Conservation (phyloP, 257 asterid genomes). For the Nicotiana attenuata region DNA sequence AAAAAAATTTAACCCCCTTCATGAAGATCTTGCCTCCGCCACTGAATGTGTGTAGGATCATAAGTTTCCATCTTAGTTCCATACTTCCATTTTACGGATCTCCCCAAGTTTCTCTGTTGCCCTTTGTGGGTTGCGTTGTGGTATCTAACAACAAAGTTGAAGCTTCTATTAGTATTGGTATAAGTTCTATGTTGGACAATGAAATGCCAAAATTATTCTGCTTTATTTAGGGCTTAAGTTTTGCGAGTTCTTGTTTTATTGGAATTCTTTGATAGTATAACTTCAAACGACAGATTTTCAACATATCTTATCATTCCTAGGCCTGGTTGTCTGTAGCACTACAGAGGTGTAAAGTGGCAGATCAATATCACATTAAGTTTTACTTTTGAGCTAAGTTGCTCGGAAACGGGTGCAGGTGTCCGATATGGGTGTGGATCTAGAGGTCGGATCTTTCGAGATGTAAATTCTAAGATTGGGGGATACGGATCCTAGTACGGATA, state of each 20-base stretch:
- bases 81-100: not conserved
- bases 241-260: not conserved
- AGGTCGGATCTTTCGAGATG: no score
- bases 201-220: not conserved
- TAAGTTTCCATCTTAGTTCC: not conserved
- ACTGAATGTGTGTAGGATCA: not conserved
- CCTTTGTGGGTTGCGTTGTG: not conserved
- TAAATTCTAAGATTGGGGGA: no score
- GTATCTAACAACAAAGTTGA: not conserved
- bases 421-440: no score
- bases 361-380: not conserved
- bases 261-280: not conserved
- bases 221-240: not conserved
- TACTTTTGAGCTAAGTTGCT: no score
- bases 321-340: not conserved
- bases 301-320: not conserved
- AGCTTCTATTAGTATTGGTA: not conserved
- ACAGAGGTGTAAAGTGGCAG: conserved; percentile 1
- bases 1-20: no score
- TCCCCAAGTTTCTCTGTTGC: not conserved
- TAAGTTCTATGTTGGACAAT: not conserved
- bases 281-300: not conserved
- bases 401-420: no score
- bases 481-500: no score
- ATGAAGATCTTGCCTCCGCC: no score